These are phyloP conservation scores for Gremmenia infestans DNA, from an alignment of 2,329 filamentous ascomycete genomes.

Conservation along the genomic window DNA sequence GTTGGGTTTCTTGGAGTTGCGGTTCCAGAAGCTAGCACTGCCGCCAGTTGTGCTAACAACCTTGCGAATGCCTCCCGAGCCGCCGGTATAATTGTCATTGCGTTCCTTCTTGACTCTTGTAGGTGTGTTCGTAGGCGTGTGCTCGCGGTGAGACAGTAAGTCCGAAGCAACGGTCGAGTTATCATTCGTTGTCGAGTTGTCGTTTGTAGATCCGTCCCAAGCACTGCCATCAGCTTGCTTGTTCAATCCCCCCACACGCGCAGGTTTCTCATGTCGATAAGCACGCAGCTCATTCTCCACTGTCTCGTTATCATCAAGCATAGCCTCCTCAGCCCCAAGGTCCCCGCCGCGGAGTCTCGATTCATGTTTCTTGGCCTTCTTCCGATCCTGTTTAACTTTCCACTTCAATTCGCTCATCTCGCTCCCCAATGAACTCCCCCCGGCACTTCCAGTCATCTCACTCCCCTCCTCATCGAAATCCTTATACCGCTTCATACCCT, in stretches of 20 bases:
- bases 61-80: constrained; percentile 27
- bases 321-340: constrained; percentile 5
- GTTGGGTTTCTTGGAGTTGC: constrained; percentile 1
- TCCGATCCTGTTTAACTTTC: constrained; percentile 24
- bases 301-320: constrained; percentile 34
- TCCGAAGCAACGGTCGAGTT: constrained; percentile 42
- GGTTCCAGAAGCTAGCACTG: constrained; percentile 11
- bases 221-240: constrained; percentile 70
- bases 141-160: constrained; percentile 53
- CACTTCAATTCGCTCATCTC: constrained; percentile 30
- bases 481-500: constrained; percentile 28
- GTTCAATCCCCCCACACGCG: constrained; percentile 86
- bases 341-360: constrained; percentile 7
- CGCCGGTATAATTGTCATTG: constrained; percentile 22
- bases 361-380: constrained; percentile 20
- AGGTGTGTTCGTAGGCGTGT: constrained; percentile 51
- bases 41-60: constrained; percentile 19
- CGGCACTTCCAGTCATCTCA: constrained; percentile 9
- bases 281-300: constrained; percentile 67
- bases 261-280: constrained; percentile 83
- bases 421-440: constrained; percentile 16
- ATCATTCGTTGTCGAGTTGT: constrained; percentile 49
- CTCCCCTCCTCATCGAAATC: constrained; percentile 27
- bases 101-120: constrained; percentile 29
- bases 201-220: constrained; percentile 71